Evolutionary conservation across 139 green algal species (phyloP), one percentile per base, ranked within the genome.

Genomic region (Trebouxia sp.): DNA sequence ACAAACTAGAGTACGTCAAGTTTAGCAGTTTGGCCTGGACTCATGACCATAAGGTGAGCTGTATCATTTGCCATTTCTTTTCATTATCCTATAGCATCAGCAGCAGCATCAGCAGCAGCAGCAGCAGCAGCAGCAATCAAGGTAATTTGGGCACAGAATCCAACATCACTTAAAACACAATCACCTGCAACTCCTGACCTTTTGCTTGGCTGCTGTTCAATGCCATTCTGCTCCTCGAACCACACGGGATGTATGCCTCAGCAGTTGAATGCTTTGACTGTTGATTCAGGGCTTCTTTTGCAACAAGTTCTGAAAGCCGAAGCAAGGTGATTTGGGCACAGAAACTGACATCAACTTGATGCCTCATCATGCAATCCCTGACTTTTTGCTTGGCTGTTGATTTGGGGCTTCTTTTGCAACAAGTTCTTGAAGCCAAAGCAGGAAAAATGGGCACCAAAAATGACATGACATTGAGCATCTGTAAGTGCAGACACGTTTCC

Each of bases 381-480:
- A 14, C 48, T 58, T 58, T n/a, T n/a, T n/a, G n/a, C n/a, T 58
- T 14, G 15, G 15, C 14, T 58, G 48, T 14, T 17, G 17, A n/a
- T 58, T 17, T 17, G 17, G 48, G 48, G 15, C 17, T 96, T 98
- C 85, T 98, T 98, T 89, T 98, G 98, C 87, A 94, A 92, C 84
- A 84, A 86, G 75, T 97, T 81, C 43, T 32, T 55, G 6, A 72
- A 79, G 65, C 51, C 82, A 3, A 72, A 79, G 12, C 75, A 28
- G 76, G 42, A 1, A 87, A 94, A 15, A 85, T 93, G 45, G 95
- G 94, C 76, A 97, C 92, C 0, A 94, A 98, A 84, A 97, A 91
- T 43, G 89, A 94, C 80, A 85, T 69, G 69, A 92, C 91, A 79
- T 80, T 87, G 12, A 88, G n/a, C n/a, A n/a, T n/a, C n/a, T n/a